Conservation (phyloP, 2,329 filamentous ascomycete species). For the Delphinella strobiligena region DNA sequence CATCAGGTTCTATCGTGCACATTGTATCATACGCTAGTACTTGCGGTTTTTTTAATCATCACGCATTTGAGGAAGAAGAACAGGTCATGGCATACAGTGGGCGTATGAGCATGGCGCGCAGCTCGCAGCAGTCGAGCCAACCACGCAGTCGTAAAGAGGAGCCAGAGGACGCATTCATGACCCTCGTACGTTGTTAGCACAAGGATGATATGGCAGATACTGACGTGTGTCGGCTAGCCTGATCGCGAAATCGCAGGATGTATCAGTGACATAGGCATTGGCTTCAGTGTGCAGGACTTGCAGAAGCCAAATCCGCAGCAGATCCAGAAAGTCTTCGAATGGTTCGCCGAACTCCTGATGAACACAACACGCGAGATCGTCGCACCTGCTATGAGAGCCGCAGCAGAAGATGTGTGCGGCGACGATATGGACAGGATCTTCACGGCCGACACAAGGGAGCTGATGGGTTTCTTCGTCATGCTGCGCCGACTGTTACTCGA, state of each 20-base stretch:
- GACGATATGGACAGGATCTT: slow-evolving; percentile 68
- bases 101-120: slow-evolving; percentile 38
- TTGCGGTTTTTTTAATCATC: no score
- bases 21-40: no score
- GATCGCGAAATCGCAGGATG: slow-evolving; percentile 83
- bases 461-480: slow-evolving; percentile 91
- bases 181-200: slow-evolving; percentile 25
- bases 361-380: slow-evolving; percentile 89
- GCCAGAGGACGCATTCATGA: slow-evolving; percentile 39
- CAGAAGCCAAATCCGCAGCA: slow-evolving; percentile 89
- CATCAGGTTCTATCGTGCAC: no score
- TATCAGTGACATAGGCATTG: slow-evolving; percentile 92
- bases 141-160: slow-evolving; percentile 28
- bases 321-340: slow-evolving; percentile 96
- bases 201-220: slow-evolving; percentile 5
- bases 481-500: slow-evolving; percentile 66
- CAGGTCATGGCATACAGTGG: slow-evolving; percentile 40
- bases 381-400: slow-evolving; percentile 88
- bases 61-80: no score
- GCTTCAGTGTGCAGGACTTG: slow-evolving; percentile 74
- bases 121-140: slow-evolving; percentile 19
- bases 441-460: slow-evolving; percentile 75
- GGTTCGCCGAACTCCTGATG: slow-evolving; percentile 88
- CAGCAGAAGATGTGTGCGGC: slow-evolving; percentile 74
- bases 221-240: slow-evolving; percentile 31